These are phyloP conservation scores for Candida hungchunana DNA, from an alignment of 805 yeast species.

Conservation along the genomic window DNA sequence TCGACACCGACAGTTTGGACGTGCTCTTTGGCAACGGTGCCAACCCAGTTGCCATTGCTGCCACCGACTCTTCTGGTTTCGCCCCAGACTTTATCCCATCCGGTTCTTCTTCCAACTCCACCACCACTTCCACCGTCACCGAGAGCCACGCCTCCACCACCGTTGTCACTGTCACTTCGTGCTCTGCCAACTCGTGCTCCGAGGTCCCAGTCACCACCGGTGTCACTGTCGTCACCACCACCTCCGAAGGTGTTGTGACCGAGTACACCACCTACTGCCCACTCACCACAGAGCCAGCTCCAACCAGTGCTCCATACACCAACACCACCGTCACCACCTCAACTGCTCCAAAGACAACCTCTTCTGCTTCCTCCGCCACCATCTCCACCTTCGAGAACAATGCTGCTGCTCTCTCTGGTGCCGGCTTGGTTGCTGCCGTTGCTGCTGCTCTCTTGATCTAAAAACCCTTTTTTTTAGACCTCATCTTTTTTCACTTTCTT, in stretches of 20 bases:
- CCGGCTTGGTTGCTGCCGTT: conserved; percentile 3
- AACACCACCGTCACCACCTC: neutral
- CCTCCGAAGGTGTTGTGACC: conserved; percentile 8
- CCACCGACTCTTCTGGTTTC: conserved; percentile 17
- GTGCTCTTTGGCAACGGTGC: conserved; percentile 9
- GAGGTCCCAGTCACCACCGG: neutral
- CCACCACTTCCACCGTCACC: conserved; percentile 5
- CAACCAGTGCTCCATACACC: neutral
- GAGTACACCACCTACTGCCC: conserved; percentile 1
- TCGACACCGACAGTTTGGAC: conserved; percentile 26
- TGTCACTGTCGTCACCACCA: conserved; percentile 23
- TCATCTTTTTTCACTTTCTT: too few species aligned
- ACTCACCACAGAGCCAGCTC: neutral
- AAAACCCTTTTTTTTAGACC: too few species aligned
- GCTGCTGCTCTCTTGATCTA: conserved; percentile 6
- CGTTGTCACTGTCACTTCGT: conserved; percentile 4
- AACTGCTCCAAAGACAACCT: neutral
- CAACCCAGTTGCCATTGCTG: conserved; percentile 14
- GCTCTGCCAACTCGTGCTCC: neutral
- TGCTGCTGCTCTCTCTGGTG: conserved; percentile 7
- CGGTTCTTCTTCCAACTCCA: conserved; percentile 4
- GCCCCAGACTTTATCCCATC: conserved; percentile 19
- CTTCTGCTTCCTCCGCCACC: neutral
- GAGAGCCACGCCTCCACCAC: conserved; percentile 28
- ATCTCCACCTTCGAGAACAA: conserved; percentile 6